A percentile compares a stretch with the other conserved stretches of the same genome.
Evolutionary conservation across 345 rosid genomes (phyloP).

Genomic region (Linum tenue): DNA sequence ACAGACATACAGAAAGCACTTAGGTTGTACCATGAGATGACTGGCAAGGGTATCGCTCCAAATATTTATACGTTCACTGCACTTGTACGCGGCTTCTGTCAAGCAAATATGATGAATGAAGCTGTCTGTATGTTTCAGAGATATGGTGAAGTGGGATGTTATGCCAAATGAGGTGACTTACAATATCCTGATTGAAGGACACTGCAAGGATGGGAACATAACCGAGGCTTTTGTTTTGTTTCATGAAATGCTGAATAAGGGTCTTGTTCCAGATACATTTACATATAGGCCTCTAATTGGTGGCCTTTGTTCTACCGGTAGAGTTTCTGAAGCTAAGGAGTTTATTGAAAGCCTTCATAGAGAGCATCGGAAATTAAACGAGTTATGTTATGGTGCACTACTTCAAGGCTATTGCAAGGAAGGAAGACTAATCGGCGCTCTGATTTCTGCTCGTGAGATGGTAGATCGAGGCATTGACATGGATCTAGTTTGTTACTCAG

Average conservation of each 20-base stretch:
- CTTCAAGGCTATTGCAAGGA: conserved; percentile 72
- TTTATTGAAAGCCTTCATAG: conserved; percentile 59
- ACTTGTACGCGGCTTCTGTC: conserved; percentile 63
- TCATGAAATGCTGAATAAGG: conserved; percentile 55
- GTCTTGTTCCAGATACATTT: conserved; percentile 74
- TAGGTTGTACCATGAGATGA: conserved; percentile 77
- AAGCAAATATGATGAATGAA: conserved; percentile 41
- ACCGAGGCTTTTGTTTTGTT: conserved; percentile 54
- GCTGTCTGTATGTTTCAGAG: conserved; percentile 46
- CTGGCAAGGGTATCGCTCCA: conserved; percentile 56
- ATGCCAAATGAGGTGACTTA: conserved; percentile 73
- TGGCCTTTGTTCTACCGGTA: conserved; percentile 63
- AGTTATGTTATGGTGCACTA: conserved; percentile 72
- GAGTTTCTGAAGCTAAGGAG: conserved; percentile 59
- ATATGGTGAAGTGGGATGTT: conserved; percentile 50
- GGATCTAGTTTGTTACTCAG: conserved; percentile 74
- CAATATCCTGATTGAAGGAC: conserved; percentile 77
- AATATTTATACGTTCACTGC: conserved; percentile 61
- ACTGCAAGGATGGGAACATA: conserved; percentile 47
- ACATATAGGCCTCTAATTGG: conserved; percentile 69
- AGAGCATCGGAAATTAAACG: conserved; percentile 49
- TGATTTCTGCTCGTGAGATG: conserved; percentile 56
- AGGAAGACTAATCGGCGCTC: conserved; percentile 67
- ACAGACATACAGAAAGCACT: conserved; percentile 52
- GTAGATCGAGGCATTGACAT: conserved; percentile 58